Base-by-base conservation (phyloP, 1,139 yeast species). In the Meyerozyma sp. region DNA sequence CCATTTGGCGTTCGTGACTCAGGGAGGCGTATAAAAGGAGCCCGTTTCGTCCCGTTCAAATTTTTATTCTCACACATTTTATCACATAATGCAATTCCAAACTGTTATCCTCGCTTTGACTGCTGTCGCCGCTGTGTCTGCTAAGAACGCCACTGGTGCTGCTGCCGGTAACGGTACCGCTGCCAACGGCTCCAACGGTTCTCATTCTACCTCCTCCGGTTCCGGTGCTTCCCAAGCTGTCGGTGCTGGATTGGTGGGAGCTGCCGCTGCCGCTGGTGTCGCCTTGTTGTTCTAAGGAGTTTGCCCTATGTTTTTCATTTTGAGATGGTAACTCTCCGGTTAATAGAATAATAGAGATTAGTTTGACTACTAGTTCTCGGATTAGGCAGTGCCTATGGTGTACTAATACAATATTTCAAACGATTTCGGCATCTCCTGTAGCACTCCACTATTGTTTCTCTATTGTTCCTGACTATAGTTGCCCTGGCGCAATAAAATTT, bases 201-300 rank as follows among this genome's bases (percentile, higher is more conserved):
- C 50, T 38, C 36, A 43, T 45, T 32, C 44, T 25, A 30, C 52
- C 28, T 21, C 47, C 40, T 36, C 48, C 40, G 45, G 44, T 29
- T 44, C 50, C 37, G 49, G 46, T 40, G 55, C 51, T 42, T 42
- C 47, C 47, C 52, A 47, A 34, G 45, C 44, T 38, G 49, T 51
- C 40, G 49, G 50, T 44, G 52, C 53, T 40, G 54, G 54, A 43
- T 46, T 49, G 29, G 42, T 49, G 43, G 54, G 54, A 49, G 54
- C 49, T 32, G 54, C 46, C 40, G 54, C 53, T 44, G 54, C 54
- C 38, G 54, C 54, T 36, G 54, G 54, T 51, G 53, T 51, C 35
- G 54, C 54, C 43, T 44, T 51, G 54, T 47, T 51, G 52, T 49
- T 51, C 50, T 51, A 49, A 51, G 49, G 34, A 40, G 41, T 29